These are phyloP conservation scores for Cryphonectria parasitica DNA, from an alignment of 2,329 filamentous ascomycete species.

Conservation along the genomic window DNA sequence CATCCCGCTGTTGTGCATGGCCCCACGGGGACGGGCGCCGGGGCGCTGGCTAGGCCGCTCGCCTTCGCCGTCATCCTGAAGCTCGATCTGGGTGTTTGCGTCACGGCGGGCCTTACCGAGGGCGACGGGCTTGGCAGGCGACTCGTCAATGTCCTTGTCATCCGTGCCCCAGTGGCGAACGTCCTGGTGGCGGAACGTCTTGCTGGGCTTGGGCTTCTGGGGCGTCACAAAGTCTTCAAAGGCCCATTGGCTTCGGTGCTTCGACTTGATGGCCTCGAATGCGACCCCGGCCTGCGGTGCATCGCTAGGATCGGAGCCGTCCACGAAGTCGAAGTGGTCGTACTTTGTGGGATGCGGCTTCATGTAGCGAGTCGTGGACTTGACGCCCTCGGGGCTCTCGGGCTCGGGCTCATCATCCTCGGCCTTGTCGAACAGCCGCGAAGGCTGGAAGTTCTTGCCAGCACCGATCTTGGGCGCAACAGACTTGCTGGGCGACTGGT, in stretches of 20 bases:
- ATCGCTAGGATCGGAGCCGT: conserved; percentile 61
- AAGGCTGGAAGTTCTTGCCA: conserved; percentile 65
- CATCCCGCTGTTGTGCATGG: conserved; percentile 68
- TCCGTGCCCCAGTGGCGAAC: conserved; percentile 81
- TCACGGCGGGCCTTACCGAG: conserved; percentile 75
- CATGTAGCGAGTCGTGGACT: conserved; percentile 50
- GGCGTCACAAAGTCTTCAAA: conserved; percentile 90
- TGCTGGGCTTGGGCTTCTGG: conserved; percentile 67
- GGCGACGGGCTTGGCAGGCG: conserved; percentile 55
- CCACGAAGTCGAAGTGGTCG: conserved; percentile 82
- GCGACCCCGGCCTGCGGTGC: conserved; percentile 47
- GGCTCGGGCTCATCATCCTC: conserved; percentile 41
- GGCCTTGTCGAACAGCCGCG: conserved; percentile 66
- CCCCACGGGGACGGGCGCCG: conserved; percentile 53
- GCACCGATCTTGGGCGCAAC: conserved; percentile 57
- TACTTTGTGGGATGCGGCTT: conserved; percentile 79
- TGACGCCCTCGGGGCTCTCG: conserved; percentile 47
- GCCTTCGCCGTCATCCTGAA: conserved; percentile 77
- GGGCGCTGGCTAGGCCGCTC: conserved; percentile 57
- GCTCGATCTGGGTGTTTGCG: conserved; percentile 80
- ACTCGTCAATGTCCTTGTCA: conserved; percentile 61
- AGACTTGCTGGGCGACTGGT: conserved; percentile 53
- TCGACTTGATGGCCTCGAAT: conserved; percentile 54
- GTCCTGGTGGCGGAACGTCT: conserved; percentile 66
- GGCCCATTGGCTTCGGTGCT: conserved; percentile 78